phyloP scores from a whole-genome alignment of 805 yeast genomes.

The Wickerhamiella dianesei region DNA sequence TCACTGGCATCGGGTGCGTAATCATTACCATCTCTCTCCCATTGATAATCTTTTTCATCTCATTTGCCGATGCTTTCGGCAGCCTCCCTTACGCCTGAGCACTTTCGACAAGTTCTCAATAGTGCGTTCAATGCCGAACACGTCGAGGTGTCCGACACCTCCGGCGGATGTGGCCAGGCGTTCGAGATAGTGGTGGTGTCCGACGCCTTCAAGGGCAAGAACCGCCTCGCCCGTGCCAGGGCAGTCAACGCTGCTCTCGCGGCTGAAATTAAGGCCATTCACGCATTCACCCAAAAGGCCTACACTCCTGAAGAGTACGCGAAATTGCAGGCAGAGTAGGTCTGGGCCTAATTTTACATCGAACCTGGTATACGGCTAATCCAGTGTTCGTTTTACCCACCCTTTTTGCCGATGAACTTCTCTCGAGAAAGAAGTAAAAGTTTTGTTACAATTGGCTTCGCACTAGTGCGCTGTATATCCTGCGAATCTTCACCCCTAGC shows the following conservation, averaged over 20 bases:
- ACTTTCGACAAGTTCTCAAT: slow-evolving; percentile 27
- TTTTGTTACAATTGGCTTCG: background rate
- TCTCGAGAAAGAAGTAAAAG: no score
- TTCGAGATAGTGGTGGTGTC: slow-evolving; percentile 81
- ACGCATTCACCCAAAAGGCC: slow-evolving; percentile 75
- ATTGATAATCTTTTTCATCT: background rate
- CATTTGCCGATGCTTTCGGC: background rate
- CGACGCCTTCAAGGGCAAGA: slow-evolving; percentile 62
- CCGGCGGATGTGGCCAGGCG: slow-evolving; percentile 97
- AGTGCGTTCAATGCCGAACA: slow-evolving; percentile 46
- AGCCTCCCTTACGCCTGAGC: slow-evolving; percentile 6
- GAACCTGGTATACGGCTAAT: no score
- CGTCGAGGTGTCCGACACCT: slow-evolving; percentile 63
- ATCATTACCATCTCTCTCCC: background rate
- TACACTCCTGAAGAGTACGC: slow-evolving; percentile 85
- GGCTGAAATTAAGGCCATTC: slow-evolving; percentile 76
- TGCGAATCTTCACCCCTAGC: no score
- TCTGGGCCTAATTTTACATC: no score
- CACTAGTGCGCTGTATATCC: no score
- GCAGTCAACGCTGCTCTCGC: slow-evolving; percentile 66
- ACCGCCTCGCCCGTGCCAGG: slow-evolving; percentile 74
- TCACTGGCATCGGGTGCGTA: background rate
- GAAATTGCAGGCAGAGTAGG: background rate
- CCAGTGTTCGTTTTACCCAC: no score
- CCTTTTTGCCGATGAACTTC: no score